A percentile compares a stretch with the other conserved stretches of the same genome.
These are phyloP conservation scores for Cinnamomum micranthum DNA, from an alignment of 164 flowering plant genomes.

Conservation along the genomic window DNA sequence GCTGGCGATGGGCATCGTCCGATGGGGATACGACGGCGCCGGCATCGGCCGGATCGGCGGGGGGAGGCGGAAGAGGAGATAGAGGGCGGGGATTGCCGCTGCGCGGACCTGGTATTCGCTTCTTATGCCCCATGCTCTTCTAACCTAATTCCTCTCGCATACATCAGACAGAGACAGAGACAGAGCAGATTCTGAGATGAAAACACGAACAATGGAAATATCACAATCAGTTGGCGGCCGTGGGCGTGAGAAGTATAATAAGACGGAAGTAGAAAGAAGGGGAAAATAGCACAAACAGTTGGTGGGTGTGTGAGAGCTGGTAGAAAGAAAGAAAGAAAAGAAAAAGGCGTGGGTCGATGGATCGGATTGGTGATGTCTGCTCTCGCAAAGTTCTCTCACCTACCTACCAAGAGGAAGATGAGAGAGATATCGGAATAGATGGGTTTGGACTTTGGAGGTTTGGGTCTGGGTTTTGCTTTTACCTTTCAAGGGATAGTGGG, in stretches of 20 bases:
- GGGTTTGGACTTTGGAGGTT: no score
- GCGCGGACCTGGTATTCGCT: slow-evolving; percentile 41
- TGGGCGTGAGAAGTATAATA: not conserved
- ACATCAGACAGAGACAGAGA: slow-evolving; percentile 18
- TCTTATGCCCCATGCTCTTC: slow-evolving; percentile 62
- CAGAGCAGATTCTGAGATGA: not conserved
- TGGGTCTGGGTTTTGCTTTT: no score
- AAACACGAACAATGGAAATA: no score
- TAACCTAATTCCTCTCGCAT: slow-evolving; percentile 21
- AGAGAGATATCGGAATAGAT: slow-evolving; percentile 10
- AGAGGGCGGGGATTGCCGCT: slow-evolving; percentile 1
- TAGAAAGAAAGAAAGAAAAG: not conserved
- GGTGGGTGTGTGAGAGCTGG: not conserved
- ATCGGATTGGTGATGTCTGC: not conserved
- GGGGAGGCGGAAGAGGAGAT: not conserved
- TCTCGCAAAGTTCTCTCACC: slow-evolving; percentile 8
- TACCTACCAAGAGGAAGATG: slow-evolving; percentile 14
- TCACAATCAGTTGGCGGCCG: not conserved
- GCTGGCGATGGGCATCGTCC: not conserved
- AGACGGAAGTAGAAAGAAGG: not conserved
- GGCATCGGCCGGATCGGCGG: not conserved
- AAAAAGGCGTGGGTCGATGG: not conserved
- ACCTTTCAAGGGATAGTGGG: no score
- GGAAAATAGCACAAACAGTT: not conserved
- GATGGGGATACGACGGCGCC: not conserved